phyloP scores from a whole-genome alignment of 2,329 filamentous ascomycete species.

The Botrytis fragariae region DNA sequence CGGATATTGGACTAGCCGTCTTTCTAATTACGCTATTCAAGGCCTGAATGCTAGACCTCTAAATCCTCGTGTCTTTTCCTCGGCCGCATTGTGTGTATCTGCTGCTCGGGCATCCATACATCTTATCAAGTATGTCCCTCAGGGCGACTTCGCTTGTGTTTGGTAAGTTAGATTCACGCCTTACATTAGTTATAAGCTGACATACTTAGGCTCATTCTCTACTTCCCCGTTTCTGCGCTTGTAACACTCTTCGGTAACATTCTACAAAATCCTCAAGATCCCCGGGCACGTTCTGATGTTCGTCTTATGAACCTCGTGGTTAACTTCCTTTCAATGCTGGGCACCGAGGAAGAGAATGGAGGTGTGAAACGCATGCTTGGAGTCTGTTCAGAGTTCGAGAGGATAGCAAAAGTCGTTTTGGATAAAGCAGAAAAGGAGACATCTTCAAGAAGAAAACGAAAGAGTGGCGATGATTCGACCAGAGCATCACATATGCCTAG shows the following conservation, averaged over 20 bases:
- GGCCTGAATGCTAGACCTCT: conserved; percentile 86
- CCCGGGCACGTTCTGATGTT: conserved; percentile 81
- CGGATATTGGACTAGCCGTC: conserved; percentile 93
- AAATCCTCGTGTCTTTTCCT: conserved; percentile 92
- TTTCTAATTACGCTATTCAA: conserved; percentile 94
- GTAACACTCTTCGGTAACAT: conserved; percentile 97
- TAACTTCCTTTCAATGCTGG: conserved; percentile 83
- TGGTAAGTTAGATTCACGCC: conserved; percentile 62
- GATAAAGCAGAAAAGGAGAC: conserved; percentile 87
- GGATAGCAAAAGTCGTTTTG: conserved; percentile 85
- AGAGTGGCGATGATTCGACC: conserved; percentile 56
- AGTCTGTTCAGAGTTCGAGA: conserved; percentile 93
- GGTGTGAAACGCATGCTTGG: conserved; percentile 91
- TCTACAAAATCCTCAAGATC: conserved; percentile 88
- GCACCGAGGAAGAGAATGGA: conserved; percentile 84
- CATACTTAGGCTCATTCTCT: conserved; percentile 71
- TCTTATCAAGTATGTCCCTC: conserved; percentile 91
- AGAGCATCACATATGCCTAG: conserved; percentile 26
- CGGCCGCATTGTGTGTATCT: conserved; percentile 86
- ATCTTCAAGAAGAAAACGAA: conserved; percentile 70
- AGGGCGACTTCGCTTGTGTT: conserved; percentile 90
- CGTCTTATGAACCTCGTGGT: conserved; percentile 91
- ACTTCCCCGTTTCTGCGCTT: conserved; percentile 92
- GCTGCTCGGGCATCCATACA: conserved; percentile 92
- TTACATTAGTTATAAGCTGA: conserved; percentile 34